A percentile compares a stretch with the other conserved stretches of the same genome.
These are phyloP conservation scores for Funneliformis geosporum DNA, from an alignment of 192 early-diverging fungal species.

Conservation along the genomic window DNA sequence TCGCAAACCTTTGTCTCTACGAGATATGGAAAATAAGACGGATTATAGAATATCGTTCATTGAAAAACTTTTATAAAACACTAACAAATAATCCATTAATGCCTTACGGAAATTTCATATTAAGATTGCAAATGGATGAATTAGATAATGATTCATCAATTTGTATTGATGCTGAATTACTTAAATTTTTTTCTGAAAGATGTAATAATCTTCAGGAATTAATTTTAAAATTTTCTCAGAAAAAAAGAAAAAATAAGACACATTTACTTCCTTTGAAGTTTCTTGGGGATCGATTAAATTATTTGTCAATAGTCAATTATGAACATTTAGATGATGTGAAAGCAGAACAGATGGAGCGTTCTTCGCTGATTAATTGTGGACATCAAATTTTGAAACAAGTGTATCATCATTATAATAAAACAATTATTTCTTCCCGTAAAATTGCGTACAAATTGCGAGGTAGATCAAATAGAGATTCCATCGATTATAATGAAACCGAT, in stretches of 20 bases:
- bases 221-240: neutral
- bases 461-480: neutral
- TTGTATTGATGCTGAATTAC: slow-evolving; percentile 12
- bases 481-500: too few species aligned
- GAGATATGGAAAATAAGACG: slow-evolving; percentile 8
- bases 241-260: neutral
- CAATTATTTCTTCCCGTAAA: too few species aligned
- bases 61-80: neutral
- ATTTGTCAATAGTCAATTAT: neutral
- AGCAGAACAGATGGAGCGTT: neutral
- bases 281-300: slow-evolving; percentile 16
- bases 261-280: slow-evolving; percentile 13
- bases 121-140: slow-evolving; percentile 13
- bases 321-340: neutral
- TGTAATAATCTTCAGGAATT: slow-evolving; percentile 28
- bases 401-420: neutral
- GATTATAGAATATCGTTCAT: neutral
- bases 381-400: slow-evolving; percentile 9
- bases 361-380: neutral
- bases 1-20: neutral
- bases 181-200: slow-evolving; percentile 4
- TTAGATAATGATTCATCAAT: slow-evolving; percentile 11
- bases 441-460: neutral
- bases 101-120: slow-evolving; percentile 21
- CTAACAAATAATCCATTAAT: slow-evolving; percentile 3